Conservation (phyloP, 208 protist genomes). For the Naegleria lovaniensis region DNA sequence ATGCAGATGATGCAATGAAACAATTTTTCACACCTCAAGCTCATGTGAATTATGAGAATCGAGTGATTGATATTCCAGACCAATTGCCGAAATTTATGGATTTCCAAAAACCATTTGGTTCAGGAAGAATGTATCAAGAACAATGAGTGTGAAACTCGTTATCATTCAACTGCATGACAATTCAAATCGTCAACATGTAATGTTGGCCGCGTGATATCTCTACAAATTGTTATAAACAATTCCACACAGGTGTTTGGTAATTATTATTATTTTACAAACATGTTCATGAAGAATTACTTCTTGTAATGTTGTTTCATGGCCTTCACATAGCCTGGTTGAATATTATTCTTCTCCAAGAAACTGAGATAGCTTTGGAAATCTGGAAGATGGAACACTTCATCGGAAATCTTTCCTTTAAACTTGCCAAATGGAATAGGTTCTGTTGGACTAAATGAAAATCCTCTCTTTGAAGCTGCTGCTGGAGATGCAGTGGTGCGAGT, state of each 20-base stretch:
- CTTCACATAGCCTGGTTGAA: neutral
- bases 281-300: too few species aligned
- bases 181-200: too few species aligned
- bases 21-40: neutral
- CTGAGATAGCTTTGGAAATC: neutral
- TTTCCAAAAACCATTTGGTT: neutral
- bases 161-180: too few species aligned
- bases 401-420: neutral
- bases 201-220: too few species aligned
- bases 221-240: too few species aligned
- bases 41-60: neutral
- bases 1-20: neutral
- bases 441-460: neutral
- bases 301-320: neutral
- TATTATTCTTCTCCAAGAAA: neutral
- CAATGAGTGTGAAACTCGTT: neutral
- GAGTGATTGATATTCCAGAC: neutral
- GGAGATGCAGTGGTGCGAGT: neutral
- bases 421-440: neutral
- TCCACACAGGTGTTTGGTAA: too few species aligned
- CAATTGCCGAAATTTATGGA: neutral
- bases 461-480: neutral
- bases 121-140: neutral
- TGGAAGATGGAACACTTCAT: neutral
- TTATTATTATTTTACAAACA: too few species aligned